A percentile compares a stretch with the other conserved stretches of the same genome.
Evolutionary conservation across 148 eudicot genomes (phyloP).

Genomic region (Camellia sinensis): DNA sequence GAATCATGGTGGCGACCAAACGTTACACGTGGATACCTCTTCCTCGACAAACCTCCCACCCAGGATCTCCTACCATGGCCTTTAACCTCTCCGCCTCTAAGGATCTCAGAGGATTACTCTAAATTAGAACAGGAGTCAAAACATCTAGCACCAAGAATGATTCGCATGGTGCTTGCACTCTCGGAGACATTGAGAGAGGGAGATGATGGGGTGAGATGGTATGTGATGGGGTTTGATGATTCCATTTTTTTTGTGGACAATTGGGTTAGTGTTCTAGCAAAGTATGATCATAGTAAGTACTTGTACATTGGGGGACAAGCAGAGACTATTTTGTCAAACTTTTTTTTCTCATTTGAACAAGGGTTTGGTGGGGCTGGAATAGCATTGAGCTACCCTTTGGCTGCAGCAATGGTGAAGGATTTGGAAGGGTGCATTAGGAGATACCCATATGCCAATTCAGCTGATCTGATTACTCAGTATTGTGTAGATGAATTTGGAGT

Average conservation of each 20-base stretch:
- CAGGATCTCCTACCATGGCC: slow-evolving; percentile 46
- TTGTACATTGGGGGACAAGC: slow-evolving; percentile 40
- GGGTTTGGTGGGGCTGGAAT: slow-evolving; percentile 61
- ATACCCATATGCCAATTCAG: slow-evolving; percentile 45
- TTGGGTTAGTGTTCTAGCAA: slow-evolving; percentile 38
- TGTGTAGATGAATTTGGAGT: slow-evolving; percentile 57
- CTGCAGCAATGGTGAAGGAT: slow-evolving; percentile 40
- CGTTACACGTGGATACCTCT: slow-evolving; percentile 49
- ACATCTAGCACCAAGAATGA: slow-evolving; percentile 30
- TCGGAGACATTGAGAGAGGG: slow-evolving; percentile 29
- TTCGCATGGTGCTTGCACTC: slow-evolving; percentile 37
- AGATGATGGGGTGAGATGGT: slow-evolving; percentile 39
- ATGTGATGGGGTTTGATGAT: slow-evolving; percentile 48
- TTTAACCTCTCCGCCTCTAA: slow-evolving; percentile 44
- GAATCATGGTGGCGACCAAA: slow-evolving; percentile 79
- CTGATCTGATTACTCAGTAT: slow-evolving; percentile 38
- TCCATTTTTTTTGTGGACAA: slow-evolving; percentile 39
- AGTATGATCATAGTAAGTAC: slow-evolving; percentile 46
- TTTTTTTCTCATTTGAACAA: slow-evolving; percentile 36
- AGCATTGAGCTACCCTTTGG: slow-evolving; percentile 58
- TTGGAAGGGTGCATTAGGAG: slow-evolving; percentile 52
- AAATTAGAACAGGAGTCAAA: slow-evolving; percentile 29
- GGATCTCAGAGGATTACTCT: slow-evolving; percentile 38
- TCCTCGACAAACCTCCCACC: slow-evolving; percentile 42
- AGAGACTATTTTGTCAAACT: slow-evolving; percentile 28